phyloP scores from a whole-genome alignment of 164 flowering plant genomes.

The Brasenia schreberi region DNA sequence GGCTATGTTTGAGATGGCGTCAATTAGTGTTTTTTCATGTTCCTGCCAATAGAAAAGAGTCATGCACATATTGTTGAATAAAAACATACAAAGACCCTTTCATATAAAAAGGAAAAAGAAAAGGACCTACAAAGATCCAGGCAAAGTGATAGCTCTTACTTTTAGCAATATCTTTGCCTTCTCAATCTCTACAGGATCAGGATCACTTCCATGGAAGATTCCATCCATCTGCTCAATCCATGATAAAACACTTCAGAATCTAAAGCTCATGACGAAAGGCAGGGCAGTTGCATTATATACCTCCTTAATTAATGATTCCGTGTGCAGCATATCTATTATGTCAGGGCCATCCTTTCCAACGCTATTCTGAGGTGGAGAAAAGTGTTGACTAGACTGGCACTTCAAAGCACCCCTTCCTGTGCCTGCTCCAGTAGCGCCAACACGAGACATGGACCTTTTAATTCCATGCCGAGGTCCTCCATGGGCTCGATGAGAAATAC shows the following conservation, averaged over 20 bases:
- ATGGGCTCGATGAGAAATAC: slow-evolving; percentile 32
- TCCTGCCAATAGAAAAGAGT: slow-evolving; percentile 31
- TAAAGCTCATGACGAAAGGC: not conserved
- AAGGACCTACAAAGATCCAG: not conserved
- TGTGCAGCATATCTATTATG: slow-evolving; percentile 74
- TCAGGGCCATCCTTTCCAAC: slow-evolving; percentile 48
- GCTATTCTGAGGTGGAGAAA: slow-evolving; percentile 60
- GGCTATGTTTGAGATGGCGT: slow-evolving; percentile 37
- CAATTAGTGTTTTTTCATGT: slow-evolving; percentile 71
- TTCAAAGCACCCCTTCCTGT: slow-evolving; percentile 63
- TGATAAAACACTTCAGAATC: not conserved
- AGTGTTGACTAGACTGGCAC: slow-evolving; percentile 41
- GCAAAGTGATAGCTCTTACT: slow-evolving; percentile 22
- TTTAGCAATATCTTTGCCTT: slow-evolving; percentile 80
- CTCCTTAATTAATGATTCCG: slow-evolving; percentile 86
- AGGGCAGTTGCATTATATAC: slow-evolving; percentile 14
- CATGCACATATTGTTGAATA: not conserved
- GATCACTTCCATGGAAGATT: slow-evolving; percentile 45
- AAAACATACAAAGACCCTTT: not conserved
- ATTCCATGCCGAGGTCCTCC: slow-evolving; percentile 64
- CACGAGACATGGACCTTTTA: slow-evolving; percentile 46
- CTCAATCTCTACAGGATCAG: slow-evolving; percentile 59
- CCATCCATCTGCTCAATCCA: slow-evolving; percentile 52
- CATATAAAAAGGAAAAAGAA: not conserved
- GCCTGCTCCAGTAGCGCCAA: slow-evolving; percentile 45